phyloP scores from a whole-genome alignment of 371 early-diverging fungal genomes.

The Mucor sp. region DNA sequence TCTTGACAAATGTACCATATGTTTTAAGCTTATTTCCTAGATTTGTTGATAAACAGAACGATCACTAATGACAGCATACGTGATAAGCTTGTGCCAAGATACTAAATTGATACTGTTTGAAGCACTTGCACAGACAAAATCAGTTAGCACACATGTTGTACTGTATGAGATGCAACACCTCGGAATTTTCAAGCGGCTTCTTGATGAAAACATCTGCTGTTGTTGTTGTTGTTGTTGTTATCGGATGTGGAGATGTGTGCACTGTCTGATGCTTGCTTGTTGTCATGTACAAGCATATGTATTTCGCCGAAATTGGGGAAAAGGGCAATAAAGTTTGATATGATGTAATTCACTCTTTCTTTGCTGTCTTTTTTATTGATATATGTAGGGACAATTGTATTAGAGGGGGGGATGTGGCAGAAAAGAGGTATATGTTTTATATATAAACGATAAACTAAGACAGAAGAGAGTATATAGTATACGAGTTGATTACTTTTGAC shows the following conservation, averaged over 20 bases:
- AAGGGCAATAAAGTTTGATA: neutral
- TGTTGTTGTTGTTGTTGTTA: neutral
- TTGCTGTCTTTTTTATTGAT: neutral
- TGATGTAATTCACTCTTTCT: neutral
- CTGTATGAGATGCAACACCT: neutral
- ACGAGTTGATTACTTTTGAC: slow-evolving; percentile 48
- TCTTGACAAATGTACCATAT: neutral
- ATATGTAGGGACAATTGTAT: neutral
- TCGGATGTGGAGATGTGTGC: neutral
- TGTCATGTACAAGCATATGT: neutral
- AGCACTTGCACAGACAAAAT: neutral
- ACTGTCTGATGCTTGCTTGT: neutral
- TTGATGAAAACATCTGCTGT: neutral
- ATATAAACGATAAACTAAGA: neutral
- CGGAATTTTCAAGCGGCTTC: neutral
- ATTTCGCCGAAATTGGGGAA: neutral
- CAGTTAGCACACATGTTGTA: neutral
- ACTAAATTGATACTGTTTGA: neutral
- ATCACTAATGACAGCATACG: neutral
- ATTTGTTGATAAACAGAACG: neutral
- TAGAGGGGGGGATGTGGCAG: neutral
- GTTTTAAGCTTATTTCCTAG: neutral
- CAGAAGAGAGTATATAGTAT: neutral
- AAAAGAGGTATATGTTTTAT: neutral
- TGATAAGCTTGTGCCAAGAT: neutral